Evolutionary conservation across 768 basidiomycete species (phyloP).

Genomic region (Polyporus arcularius): DNA sequence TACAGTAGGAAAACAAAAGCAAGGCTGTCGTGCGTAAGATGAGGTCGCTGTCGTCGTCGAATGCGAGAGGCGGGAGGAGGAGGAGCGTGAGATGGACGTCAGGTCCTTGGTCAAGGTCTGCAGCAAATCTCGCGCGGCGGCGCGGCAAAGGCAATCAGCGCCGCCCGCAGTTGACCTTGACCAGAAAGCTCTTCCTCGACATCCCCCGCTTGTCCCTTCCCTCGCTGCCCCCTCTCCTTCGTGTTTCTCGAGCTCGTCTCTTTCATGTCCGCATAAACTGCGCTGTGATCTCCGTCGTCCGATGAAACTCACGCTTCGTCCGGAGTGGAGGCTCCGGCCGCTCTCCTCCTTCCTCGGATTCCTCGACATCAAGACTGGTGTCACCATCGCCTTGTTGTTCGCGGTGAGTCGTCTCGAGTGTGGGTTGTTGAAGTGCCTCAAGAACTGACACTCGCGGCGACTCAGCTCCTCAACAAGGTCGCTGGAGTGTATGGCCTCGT

Average conservation of each 20-base stretch:
- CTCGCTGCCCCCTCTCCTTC: not conserved
- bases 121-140: conserved; percentile 11
- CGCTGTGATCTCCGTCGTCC: not conserved
- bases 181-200: not conserved
- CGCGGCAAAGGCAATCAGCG: conserved; percentile 1
- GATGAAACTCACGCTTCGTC: conserved; percentile 76
- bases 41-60: not conserved
- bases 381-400: conserved; percentile 84
- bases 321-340: conserved; percentile 83
- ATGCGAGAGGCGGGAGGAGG: conserved; percentile 1
- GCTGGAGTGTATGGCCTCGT: conserved; percentile 97
- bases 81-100: conserved; percentile 15
- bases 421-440: conserved; percentile 1
- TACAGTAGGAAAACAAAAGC: conserved; percentile 9
- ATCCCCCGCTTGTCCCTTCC: not conserved
- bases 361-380: conserved; percentile 93
- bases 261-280: conserved; percentile 16
- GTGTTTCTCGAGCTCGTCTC: not conserved
- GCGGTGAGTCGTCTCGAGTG: conserved; percentile 56
- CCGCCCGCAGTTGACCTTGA: not conserved
- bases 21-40: not conserved
- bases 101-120: conserved; percentile 12
- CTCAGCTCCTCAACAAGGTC: conserved; percentile 91
- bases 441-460: conserved; percentile 18
- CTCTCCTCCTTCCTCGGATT: conserved; percentile 81